phyloP scores from a whole-genome alignment of 768 basidiomycete species.

The Macrolepiota albuminosa region DNA sequence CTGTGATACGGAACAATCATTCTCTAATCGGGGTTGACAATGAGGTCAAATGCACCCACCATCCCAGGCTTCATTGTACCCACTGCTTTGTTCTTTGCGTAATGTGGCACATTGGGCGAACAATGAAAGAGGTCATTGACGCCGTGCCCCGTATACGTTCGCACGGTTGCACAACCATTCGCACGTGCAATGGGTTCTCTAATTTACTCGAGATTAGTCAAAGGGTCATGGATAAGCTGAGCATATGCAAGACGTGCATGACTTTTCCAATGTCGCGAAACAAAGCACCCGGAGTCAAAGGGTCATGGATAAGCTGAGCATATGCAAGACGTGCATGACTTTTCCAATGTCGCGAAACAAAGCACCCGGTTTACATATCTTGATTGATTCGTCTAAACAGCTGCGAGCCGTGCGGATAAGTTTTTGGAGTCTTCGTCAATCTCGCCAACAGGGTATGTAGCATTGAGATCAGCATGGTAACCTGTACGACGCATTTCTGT shows the following conservation, averaged over 20 bases:
- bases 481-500: constrained; percentile 36
- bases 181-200: constrained; percentile 84
- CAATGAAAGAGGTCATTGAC: constrained; percentile 84
- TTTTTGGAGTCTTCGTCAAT: constrained; percentile 81
- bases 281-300: constrained; percentile 56
- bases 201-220: neutral
- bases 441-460: constrained; percentile 84
- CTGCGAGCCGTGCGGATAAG: constrained; percentile 81
- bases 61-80: constrained; percentile 93
- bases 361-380: constrained; percentile 89
- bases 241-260: constrained; percentile 53
- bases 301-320: neutral
- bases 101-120: constrained; percentile 88
- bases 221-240: constrained; percentile 1
- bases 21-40: neutral
- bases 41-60: constrained; percentile 42
- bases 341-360: constrained; percentile 87
- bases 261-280: neutral
- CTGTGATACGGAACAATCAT: constrained; percentile 21
- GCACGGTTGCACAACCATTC: constrained; percentile 85
- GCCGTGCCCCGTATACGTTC: constrained; percentile 90
- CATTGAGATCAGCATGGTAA: constrained; percentile 91
- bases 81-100: constrained; percentile 89
- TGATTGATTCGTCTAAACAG: constrained; percentile 86
- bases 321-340: constrained; percentile 61